A percentile compares a stretch with the other conserved stretches of the same genome.
phyloP scores from a whole-genome alignment of 2,329 filamentous ascomycete species.

The Tolypocladium inflatum region DNA sequence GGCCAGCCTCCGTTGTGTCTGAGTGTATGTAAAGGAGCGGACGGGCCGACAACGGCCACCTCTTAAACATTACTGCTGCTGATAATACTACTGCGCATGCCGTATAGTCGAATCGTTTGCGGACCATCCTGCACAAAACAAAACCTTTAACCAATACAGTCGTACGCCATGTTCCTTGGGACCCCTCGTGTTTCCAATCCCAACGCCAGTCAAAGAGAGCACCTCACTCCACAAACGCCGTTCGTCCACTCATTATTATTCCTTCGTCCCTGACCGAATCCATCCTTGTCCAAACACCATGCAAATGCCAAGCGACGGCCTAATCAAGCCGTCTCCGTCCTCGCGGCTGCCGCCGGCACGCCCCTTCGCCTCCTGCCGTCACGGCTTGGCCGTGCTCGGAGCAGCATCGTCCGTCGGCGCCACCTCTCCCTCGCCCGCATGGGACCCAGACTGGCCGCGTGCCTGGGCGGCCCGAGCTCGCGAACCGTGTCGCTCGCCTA shows the following conservation, averaged over 20 bases:
- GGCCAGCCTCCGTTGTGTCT: neutral
- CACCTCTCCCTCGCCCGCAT: neutral
- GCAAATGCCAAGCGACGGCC: neutral
- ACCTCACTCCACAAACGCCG: neutral
- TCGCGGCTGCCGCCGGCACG: neutral
- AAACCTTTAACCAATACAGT: neutral
- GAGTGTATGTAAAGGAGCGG: neutral
- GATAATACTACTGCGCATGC: neutral
- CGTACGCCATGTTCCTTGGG: neutral
- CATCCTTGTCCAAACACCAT: neutral
- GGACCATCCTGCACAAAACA: neutral
- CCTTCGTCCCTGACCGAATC: neutral
- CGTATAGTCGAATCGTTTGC: too few relatives aligned
- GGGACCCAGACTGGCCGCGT: neutral
- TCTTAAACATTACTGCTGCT: neutral
- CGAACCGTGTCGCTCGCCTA: conserved; percentile 3
- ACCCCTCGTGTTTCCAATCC: neutral
- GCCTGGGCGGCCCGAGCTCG: conserved; percentile 11
- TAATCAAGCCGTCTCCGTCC: neutral
- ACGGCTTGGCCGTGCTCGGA: neutral
- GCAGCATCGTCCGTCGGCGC: neutral
- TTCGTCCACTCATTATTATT: neutral
- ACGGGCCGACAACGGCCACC: neutral
- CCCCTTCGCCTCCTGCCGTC: neutral
- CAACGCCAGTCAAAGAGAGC: neutral